Evolutionary conservation across 306 rosid genomes (phyloP).

Genomic region (Boehmeria nivea): DNA sequence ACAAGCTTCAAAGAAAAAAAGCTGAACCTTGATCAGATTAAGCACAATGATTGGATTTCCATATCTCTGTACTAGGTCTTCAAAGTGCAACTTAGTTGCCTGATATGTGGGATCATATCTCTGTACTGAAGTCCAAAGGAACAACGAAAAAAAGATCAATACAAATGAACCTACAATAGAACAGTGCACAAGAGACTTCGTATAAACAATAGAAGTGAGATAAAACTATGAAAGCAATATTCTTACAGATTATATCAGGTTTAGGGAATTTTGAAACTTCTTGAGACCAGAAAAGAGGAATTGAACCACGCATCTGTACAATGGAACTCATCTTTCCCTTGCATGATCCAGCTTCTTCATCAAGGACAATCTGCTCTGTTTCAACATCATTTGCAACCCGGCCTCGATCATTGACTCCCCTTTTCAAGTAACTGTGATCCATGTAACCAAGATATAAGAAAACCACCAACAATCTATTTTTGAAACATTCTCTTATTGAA

Average conservation of each 20-base stretch:
- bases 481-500: constrained; percentile 6
- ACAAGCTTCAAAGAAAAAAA: constrained; percentile 13
- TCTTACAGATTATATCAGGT: constrained; percentile 84
- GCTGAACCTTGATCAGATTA: constrained; percentile 75
- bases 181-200: constrained; percentile 4
- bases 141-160: background rate
- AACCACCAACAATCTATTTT: background rate
- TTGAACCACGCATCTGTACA: constrained; percentile 97
- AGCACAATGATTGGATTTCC: constrained; percentile 90
- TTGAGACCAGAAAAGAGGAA: constrained; percentile 99
- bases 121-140: constrained; percentile 59
- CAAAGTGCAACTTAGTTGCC: constrained; percentile 87
- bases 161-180: constrained; percentile 8
- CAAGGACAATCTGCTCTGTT: constrained; percentile 94
- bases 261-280: constrained; percentile 94
- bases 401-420: constrained; percentile 96
- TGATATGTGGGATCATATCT: constrained; percentile 94
- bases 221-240: constrained; percentile 18
- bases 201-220: background rate
- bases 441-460: constrained; percentile 10
- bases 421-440: constrained; percentile 72
- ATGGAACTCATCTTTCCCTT: constrained; percentile 94
- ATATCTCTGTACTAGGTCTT: constrained; percentile 82
- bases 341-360: constrained; percentile 86
- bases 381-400: constrained; percentile 99